Conservation (phyloP, 2,329 filamentous ascomycete species). For the Paramyrothecium sp. region DNA sequence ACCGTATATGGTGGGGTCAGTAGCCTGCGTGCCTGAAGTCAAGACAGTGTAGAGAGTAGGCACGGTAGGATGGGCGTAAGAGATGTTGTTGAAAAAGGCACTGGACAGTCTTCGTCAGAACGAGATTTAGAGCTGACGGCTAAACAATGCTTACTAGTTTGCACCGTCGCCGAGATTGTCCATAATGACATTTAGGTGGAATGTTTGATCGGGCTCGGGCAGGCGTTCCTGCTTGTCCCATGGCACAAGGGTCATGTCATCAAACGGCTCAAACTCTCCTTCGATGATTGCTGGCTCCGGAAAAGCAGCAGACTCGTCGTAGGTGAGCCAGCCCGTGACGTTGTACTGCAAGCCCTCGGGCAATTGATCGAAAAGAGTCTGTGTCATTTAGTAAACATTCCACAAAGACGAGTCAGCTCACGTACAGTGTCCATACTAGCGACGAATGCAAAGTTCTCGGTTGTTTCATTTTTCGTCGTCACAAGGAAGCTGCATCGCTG, state of each 20-base stretch:
- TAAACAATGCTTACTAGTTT: slow-evolving; percentile 67
- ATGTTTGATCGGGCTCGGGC: slow-evolving; percentile 58
- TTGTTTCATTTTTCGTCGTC: slow-evolving; percentile 61
- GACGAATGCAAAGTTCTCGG: slow-evolving; percentile 65
- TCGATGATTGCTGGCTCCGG: slow-evolving; percentile 55
- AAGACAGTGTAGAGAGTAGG: slow-evolving; percentile 78
- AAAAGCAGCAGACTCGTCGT: slow-evolving; percentile 44
- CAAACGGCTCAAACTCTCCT: slow-evolving; percentile 64
- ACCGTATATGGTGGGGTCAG: slow-evolving; percentile 63
- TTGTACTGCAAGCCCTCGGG: slow-evolving; percentile 36
- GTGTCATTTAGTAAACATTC: slow-evolving; percentile 67
- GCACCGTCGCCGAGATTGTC: slow-evolving; percentile 62
- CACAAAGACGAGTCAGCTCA: slow-evolving; percentile 41
- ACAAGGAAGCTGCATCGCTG: slow-evolving; percentile 65
- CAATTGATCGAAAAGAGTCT: slow-evolving; percentile 12
- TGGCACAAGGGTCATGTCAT: slow-evolving; percentile 68
- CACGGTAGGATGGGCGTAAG: slow-evolving; percentile 72
- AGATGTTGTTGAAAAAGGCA: slow-evolving; percentile 74
- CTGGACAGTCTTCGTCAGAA: slow-evolving; percentile 44
- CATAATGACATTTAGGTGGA: slow-evolving; percentile 65
- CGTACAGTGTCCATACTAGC: slow-evolving; percentile 66
- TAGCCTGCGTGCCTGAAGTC: slow-evolving; percentile 56
- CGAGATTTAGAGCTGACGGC: slow-evolving; percentile 35
- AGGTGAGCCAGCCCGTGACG: slow-evolving; percentile 63
- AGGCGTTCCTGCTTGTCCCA: slow-evolving; percentile 60